These are phyloP conservation scores for Fraxinus nigra DNA, from an alignment of 305 asterid species.

Conservation along the genomic window DNA sequence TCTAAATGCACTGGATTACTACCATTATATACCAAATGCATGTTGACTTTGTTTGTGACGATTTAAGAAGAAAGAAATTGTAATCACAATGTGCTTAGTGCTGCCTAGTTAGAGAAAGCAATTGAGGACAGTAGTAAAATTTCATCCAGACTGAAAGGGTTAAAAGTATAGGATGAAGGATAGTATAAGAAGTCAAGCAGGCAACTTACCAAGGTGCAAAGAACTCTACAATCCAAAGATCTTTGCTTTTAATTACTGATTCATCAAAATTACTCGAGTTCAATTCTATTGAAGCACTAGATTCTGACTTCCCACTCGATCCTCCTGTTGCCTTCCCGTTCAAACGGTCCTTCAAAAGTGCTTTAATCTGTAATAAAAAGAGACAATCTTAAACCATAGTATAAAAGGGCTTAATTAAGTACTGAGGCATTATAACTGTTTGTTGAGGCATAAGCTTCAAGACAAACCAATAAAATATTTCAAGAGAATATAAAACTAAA, in stretches of 20 bases:
- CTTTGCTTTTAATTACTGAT: constrained; percentile 82
- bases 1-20: background rate
- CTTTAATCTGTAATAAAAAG: constrained; percentile 49
- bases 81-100: background rate
- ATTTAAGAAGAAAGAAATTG: background rate
- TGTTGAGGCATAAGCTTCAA: background rate
- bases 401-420: background rate
- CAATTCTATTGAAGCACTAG: constrained; percentile 80
- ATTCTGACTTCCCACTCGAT: constrained; percentile 72
- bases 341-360: constrained; percentile 74
- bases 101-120: background rate
- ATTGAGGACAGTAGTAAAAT: background rate
- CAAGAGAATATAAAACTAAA: background rate
- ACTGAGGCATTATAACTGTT: background rate
- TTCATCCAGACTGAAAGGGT: background rate
- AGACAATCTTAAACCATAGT: background rate
- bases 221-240: constrained; percentile 92
- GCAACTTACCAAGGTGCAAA: constrained; percentile 89
- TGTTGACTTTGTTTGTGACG: background rate
- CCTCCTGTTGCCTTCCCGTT: constrained; percentile 83
- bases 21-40: background rate
- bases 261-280: constrained; percentile 85
- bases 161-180: background rate
- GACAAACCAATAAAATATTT: background rate
- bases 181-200: background rate